Conservation (phyloP, 768 basidiomycete species). For the Suillus americanus region DNA sequence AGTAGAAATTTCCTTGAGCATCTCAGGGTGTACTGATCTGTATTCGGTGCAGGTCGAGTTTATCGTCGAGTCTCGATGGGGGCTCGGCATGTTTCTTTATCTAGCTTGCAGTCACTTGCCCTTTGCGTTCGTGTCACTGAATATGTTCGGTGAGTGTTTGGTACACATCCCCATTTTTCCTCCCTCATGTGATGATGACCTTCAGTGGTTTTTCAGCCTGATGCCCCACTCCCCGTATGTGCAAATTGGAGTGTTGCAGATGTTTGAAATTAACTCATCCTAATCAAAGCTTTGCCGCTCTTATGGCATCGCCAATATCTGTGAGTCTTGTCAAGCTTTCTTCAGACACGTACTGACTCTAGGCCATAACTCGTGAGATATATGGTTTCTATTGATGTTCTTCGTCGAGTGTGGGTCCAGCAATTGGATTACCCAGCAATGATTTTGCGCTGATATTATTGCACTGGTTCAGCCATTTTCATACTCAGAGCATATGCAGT, state of each 20-base stretch:
- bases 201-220: background rate
- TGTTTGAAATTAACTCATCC: background rate
- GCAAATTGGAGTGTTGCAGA: background rate
- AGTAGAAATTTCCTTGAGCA: background rate
- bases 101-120: background rate
- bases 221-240: background rate
- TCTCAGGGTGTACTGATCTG: background rate
- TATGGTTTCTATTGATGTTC: background rate
- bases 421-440: background rate
- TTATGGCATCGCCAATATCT: background rate
- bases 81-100: background rate
- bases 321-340: background rate
- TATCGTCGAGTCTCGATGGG: constrained; percentile 36
- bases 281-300: background rate
- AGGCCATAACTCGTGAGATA: background rate
- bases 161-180: background rate
- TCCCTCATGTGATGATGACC: background rate
- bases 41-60: constrained; percentile 14
- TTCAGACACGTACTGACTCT: background rate
- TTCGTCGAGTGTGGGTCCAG: background rate
- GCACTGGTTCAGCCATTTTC: background rate
- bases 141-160: background rate
- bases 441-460: background rate
- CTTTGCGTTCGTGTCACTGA: background rate
- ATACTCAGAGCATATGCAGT: background rate